phyloP scores from a whole-genome alignment of 1,284 basidiomycete genomes.

The Trichosporon sp. region DNA sequence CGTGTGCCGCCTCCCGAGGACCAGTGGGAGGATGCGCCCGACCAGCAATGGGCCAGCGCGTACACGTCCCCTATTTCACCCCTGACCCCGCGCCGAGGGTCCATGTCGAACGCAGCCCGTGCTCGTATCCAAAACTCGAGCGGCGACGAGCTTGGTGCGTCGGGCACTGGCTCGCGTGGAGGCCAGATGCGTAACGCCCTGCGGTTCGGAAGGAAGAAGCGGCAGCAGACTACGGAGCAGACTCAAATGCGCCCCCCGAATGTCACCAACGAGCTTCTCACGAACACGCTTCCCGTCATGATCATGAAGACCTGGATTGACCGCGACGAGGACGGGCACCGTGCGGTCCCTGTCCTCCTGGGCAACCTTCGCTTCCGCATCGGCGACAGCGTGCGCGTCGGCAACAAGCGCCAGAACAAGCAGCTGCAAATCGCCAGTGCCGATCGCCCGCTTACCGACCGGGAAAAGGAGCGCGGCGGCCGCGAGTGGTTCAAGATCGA shows the following conservation, averaged over 20 bases:
- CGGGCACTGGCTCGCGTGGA: neutral
- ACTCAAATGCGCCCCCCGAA: conserved; percentile 60
- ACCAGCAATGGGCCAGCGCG: conserved; percentile 6
- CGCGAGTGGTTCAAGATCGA: conserved; percentile 58
- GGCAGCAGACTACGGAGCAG: neutral
- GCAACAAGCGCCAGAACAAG: conserved; percentile 10
- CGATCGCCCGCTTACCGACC: neutral
- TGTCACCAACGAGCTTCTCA: conserved; percentile 80
- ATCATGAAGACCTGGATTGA: conserved; percentile 90
- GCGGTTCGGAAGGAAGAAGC: conserved; percentile 10
- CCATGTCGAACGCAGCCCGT: neutral
- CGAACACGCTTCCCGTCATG: conserved; percentile 76
- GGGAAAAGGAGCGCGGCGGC: conserved; percentile 33
- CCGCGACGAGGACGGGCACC: conserved; percentile 80
- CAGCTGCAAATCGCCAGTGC: conserved; percentile 9
- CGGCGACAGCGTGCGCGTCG: conserved; percentile 46
- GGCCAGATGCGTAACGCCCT: conserved; percentile 16
- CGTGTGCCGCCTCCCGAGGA: conserved; percentile 11
- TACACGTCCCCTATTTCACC: neutral
- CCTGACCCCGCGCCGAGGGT: neutral
- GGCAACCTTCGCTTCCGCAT: conserved; percentile 56
- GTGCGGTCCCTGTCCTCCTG: conserved; percentile 82
- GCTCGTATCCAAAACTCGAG: neutral
- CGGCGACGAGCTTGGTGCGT: neutral
- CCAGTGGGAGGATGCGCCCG: neutral